These are phyloP conservation scores for Rhizopogon vesiculosus DNA, from an alignment of 768 basidiomycete genomes.

Conservation along the genomic window DNA sequence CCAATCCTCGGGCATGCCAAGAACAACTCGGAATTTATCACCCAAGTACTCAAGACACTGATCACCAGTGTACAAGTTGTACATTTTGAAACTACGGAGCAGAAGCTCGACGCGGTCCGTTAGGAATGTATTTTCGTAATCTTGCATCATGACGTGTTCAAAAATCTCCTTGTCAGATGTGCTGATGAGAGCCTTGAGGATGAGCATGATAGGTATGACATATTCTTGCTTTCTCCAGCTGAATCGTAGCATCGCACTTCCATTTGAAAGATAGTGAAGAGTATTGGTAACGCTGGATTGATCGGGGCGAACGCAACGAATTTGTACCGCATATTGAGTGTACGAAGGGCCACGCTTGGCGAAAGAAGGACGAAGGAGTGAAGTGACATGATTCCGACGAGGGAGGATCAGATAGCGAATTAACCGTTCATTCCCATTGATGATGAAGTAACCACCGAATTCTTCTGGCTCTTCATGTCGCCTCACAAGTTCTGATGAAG, in stretches of 20 bases:
- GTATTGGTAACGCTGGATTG: constrained; percentile 93
- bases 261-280: constrained; percentile 96
- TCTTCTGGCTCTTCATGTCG: constrained; percentile 97
- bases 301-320: constrained; percentile 91
- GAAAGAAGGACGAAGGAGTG: constrained; percentile 89
- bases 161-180: constrained; percentile 97
- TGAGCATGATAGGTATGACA: constrained; percentile 94
- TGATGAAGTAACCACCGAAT: constrained; percentile 97
- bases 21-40: constrained; percentile 91
- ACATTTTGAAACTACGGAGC: constrained; percentile 92
- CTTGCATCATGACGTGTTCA: constrained; percentile 93
- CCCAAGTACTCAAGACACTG: constrained; percentile 95
- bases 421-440: constrained; percentile 98
- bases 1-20: constrained; percentile 92
- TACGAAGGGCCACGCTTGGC: constrained; percentile 91
- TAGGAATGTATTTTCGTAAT: constrained; percentile 95
- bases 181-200: constrained; percentile 88
- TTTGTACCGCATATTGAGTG: constrained; percentile 90
- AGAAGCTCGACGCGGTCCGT: constrained; percentile 95
- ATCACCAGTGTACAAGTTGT: constrained; percentile 78
- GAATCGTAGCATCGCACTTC: constrained; percentile 95
- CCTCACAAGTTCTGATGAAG: constrained; percentile 80
- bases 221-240: constrained; percentile 98
- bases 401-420: constrained; percentile 97
- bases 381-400: constrained; percentile 91